Conservation (phyloP, 139 green algal species). For the Deuterostichococcus epilithicus region DNA sequence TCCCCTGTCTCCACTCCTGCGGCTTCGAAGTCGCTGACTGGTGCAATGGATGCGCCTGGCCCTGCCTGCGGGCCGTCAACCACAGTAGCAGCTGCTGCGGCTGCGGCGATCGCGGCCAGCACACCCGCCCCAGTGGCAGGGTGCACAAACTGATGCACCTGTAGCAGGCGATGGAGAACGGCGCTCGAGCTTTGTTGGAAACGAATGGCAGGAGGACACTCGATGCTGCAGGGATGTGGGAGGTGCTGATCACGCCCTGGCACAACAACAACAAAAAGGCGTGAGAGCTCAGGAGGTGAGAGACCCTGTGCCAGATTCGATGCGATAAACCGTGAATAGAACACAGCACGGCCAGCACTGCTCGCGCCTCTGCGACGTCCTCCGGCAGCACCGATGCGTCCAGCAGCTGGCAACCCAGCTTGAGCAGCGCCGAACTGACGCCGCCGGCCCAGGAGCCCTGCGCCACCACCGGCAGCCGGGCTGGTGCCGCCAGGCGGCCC, state of each 20-base stretch:
- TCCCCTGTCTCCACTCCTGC: conserved; percentile 27
- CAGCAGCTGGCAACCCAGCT: conserved; percentile 45
- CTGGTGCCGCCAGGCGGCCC: conserved; percentile 28
- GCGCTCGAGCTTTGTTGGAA: too few relatives aligned
- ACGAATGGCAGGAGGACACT: too few relatives aligned
- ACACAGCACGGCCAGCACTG: too few relatives aligned
- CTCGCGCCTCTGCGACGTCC: background rate
- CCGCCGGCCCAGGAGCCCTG: conserved; percentile 59
- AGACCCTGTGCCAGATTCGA: too few relatives aligned
- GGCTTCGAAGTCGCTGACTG: background rate
- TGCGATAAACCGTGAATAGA: too few relatives aligned
- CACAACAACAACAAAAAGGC: too few relatives aligned
- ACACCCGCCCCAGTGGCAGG: conserved; percentile 44
- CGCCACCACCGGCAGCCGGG: conserved; percentile 29
- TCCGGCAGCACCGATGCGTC: conserved; percentile 21
- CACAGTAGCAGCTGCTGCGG: background rate
- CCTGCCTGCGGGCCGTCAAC: background rate
- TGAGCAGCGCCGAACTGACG: conserved; percentile 35
- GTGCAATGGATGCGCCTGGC: conserved; percentile 5
- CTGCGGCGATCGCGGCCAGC: conserved; percentile 44
- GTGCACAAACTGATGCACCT: conserved; percentile 36
- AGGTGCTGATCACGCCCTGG: too few relatives aligned
- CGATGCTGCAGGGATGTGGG: too few relatives aligned
- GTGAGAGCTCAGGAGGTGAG: too few relatives aligned
- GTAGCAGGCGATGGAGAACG: background rate